A percentile compares a stretch with the other conserved stretches of the same genome.
phyloP scores from a whole-genome alignment of 768 basidiomycete genomes.

The Mycena indigotica region DNA sequence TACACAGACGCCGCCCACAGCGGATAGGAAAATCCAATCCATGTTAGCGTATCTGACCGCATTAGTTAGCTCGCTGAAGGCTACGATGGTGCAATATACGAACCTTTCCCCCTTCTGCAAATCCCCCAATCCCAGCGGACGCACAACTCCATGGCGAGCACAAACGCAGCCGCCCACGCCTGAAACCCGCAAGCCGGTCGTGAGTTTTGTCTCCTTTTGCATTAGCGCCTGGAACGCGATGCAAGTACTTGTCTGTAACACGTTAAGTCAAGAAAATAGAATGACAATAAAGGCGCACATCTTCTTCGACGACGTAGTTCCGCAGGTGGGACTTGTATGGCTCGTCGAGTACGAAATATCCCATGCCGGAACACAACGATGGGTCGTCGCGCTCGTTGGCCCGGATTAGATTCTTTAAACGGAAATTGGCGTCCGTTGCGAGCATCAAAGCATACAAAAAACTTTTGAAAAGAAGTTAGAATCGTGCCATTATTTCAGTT shows the following conservation, averaged over 20 bases:
- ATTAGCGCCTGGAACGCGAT: conserved; percentile 16
- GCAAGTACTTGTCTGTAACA: conserved; percentile 22
- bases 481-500: too few relatives aligned
- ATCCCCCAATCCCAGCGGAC: conserved; percentile 23
- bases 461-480: conserved; percentile 12
- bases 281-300: conserved; percentile 1
- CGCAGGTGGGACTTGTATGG: conserved; percentile 11
- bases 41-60: conserved; percentile 27
- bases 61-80: not conserved
- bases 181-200: conserved; percentile 9
- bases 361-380: conserved; percentile 10
- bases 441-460: conserved; percentile 12
- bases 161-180: conserved; percentile 19
- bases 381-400: conserved; percentile 20
- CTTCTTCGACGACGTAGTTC: conserved; percentile 9
- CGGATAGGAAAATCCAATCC: conserved; percentile 26
- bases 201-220: conserved; percentile 22
- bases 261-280: not conserved
- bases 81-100: not conserved
- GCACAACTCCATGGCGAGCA: conserved; percentile 19
- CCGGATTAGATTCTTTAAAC: conserved; percentile 14
- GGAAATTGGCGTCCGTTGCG: conserved; percentile 26
- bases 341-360: conserved; percentile 14
- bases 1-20: not conserved
- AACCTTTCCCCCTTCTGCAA: conserved; percentile 29